Percentiles rank a stretch among this genome's conserved stretches.
Evolutionary conservation across 352 stramenopile genomes (phyloP).

Genomic region (Aphanomyces euteiches): DNA sequence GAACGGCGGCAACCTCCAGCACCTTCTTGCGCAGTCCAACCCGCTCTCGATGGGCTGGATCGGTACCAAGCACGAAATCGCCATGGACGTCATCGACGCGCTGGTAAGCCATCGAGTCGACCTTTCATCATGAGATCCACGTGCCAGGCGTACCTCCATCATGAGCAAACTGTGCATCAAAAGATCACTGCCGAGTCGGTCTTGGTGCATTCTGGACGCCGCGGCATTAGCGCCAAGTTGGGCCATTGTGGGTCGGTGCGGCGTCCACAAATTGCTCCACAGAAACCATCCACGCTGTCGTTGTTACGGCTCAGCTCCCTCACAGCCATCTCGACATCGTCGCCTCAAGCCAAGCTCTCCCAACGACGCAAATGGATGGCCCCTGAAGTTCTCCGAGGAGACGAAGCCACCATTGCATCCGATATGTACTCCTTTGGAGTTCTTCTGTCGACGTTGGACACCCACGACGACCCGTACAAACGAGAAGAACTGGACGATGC

Average conservation of each 20-base stretch:
- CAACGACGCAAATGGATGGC: constrained; percentile 27
- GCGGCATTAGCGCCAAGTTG: background rate
- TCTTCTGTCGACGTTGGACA: constrained; percentile 23
- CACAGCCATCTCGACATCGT: background rate
- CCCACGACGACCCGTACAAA: constrained; percentile 30
- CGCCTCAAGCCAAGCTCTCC: background rate
- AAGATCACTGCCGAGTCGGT: constrained; percentile 9
- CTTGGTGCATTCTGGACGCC: background rate
- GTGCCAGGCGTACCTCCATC: background rate
- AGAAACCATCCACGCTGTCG: no score
- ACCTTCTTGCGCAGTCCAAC: constrained; percentile 4
- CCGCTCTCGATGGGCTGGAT: constrained; percentile 17
- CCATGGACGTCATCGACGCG: constrained; percentile 7
- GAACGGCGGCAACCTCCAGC: background rate
- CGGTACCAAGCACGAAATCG: constrained; percentile 16
- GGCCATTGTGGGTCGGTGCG: background rate
- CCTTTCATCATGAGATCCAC: background rate
- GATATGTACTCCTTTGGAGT: constrained; percentile 30
- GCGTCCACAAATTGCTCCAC: no score
- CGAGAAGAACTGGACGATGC: constrained; percentile 19
- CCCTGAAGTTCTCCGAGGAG: constrained; percentile 21
- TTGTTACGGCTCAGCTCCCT: no score
- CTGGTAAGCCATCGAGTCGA: constrained; percentile 4
- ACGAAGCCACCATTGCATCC: constrained; percentile 6
- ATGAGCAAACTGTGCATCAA: constrained; percentile 18